Conservation (phyloP, 2,329 filamentous ascomycete species). For the Chaetoscypha palmicola region DNA sequence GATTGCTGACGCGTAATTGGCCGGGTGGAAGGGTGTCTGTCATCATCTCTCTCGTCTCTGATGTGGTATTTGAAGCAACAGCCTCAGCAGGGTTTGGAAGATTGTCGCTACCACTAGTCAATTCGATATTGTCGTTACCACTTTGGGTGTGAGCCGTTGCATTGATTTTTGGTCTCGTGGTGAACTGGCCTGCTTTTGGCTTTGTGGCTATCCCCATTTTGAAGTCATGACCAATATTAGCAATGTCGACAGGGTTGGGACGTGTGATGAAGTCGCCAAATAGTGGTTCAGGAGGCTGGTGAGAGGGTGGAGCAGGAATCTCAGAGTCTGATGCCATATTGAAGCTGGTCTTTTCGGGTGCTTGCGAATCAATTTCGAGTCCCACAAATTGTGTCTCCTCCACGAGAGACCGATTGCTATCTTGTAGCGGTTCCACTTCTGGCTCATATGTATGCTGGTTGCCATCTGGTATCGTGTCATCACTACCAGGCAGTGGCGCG, state of each 20-base stretch:
- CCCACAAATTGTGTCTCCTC: constrained; percentile 20
- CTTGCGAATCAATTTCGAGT: constrained; percentile 22
- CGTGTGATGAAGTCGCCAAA: too few species aligned
- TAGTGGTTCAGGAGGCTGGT: not conserved
- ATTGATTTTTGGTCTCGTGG: not conserved
- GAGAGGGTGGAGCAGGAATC: not conserved
- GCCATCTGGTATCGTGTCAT: not conserved
- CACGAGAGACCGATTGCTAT: constrained; percentile 11
- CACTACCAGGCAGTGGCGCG: not conserved
- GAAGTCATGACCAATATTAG: not conserved
- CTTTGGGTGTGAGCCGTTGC: not conserved
- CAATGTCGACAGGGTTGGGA: too few species aligned
- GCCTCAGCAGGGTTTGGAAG: too few species aligned
- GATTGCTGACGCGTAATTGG: too few species aligned
- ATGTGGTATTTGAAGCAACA: too few species aligned
- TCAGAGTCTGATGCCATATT: not conserved
- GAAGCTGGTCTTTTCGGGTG: constrained; percentile 8
- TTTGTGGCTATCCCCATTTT: constrained; percentile 1
- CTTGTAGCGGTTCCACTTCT: too few species aligned
- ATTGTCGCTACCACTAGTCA: too few species aligned
- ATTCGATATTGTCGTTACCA: not conserved
- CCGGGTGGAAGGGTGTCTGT: not conserved
- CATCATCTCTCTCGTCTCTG: too few species aligned
- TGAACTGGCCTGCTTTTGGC: constrained; percentile 1
- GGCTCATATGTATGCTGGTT: too few species aligned